Base-by-base conservation (phyloP, 2,329 filamentous ascomycete species). In the Cercospora canescens region DNA sequence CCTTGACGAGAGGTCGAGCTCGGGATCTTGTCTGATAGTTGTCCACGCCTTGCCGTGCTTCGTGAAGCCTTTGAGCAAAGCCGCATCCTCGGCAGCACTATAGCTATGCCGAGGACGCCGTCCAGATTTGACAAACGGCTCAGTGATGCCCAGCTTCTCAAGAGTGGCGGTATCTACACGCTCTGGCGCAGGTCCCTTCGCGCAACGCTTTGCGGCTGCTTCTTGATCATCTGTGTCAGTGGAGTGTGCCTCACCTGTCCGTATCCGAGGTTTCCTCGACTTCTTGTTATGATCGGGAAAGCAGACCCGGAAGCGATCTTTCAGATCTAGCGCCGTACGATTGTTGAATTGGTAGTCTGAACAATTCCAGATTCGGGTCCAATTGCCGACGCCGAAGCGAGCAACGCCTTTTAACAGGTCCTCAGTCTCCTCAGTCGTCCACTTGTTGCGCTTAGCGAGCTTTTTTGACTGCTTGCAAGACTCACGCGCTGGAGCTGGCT, bases 341-440 rank as follows among this genome's bases (percentile, higher is more conserved):
- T 83, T 80, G 66, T 86, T 81, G 72, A 90, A 89, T 3, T 78
- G 79, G 65, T 86, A 85, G 35, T 87, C 85, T 16, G 83, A 75
- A 69, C 86, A 84, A 3, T 85, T 80, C 28, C 89, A 74, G 18
- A 90, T 89, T 69, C 84, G 84, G 63, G 87, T 89, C 88, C 88
- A 90, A 68, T 83, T 88, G 3, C 88, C 88, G 66, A 89, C 86
- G 1, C 87, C 88, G 71, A 86, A 88, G 67, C 82, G 84, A 39
- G 84, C 81, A 8, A 89, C 87, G 0, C 88, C 88, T 64, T 82
- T 79, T 12, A 89, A 78, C 28, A 90, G 75, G 68, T 85, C 81
- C 30, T 80, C 81, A 0, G 87, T 89, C 75, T 90, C 88, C 68
- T 87, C 79, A n/a, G 88, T 84, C 1, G 84, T 85, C 88, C 88